Evolutionary conservation across 495 filamentous ascomycete genomes (phyloP), one percentile per base, ranked within the genome.

Genomic region (Neurospora terricola): DNA sequence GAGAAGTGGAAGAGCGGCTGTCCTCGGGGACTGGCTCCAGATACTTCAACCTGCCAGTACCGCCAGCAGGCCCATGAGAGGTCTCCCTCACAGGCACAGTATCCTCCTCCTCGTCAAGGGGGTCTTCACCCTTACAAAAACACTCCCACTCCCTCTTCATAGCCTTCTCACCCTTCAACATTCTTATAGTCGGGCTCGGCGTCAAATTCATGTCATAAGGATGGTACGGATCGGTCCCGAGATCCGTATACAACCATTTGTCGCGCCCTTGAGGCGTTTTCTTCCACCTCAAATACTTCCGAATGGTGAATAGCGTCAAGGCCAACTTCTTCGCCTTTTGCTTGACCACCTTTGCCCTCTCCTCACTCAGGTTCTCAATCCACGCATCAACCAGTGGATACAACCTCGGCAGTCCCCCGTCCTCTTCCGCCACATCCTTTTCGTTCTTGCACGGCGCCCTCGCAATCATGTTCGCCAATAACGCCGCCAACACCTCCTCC

Each of bases 311-410:
- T 3, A 66, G 54, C 54, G 54, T 66, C 54, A 16, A 36, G 12
- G 54, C 54, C 27, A 66, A 34, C 54, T 34, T 66, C 27, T 34
- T 36, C 12, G 14, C 27, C 54, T 66, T 66, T 36, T 14, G 12
- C 54, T 66, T 30, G 14, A 73, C 27, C 48, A 10, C 16, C 43
- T 27, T 59, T 27, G 48, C 48, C 23, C 48, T 36, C 10, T 27
- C 30, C 40, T 21, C 4, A 27, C 38, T 48, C n/a, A 70, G 66
- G 16, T 38, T 37, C 27, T 73, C 69, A 37, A 85, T 83, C 85
- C 85, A 87, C 12, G 74, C 76, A n/a, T 82, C 80, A 10, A 87
- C 76, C 14, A 84, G 70, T 45, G 75, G 74, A 38, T 76, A 38
- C 36, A 86, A 42, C 38, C 78, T 73, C 70, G 84, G 80, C 10